These are phyloP conservation scores for Byssoonygena ceratinophila DNA, from an alignment of 2,329 filamentous ascomycete genomes.

Conservation along the genomic window DNA sequence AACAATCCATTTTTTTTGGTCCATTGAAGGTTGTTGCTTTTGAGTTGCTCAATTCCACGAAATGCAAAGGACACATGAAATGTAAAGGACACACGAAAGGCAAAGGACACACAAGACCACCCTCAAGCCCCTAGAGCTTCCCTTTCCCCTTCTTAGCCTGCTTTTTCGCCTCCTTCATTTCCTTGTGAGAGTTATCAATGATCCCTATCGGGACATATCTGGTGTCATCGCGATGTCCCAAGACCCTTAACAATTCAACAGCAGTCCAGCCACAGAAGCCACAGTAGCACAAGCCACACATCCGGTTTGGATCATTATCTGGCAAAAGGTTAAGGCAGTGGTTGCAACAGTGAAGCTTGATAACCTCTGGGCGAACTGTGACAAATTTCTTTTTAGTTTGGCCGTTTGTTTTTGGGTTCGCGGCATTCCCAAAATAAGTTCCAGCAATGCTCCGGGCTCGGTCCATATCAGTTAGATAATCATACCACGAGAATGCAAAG, in stretches of 20 bases:
- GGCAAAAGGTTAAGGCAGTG: neutral
- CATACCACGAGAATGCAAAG: neutral
- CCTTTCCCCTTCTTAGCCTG: neutral
- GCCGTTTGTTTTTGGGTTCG: neutral
- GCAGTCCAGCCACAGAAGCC: neutral
- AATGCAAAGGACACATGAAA: too few relatives aligned
- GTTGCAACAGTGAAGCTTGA: neutral
- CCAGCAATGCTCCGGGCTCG: neutral
- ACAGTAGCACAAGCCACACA: neutral
- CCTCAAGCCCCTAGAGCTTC: neutral
- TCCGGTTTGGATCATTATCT: neutral
- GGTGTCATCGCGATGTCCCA: neutral
- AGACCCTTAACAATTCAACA: neutral
- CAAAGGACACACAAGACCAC: too few relatives aligned
- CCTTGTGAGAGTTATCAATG: neutral
- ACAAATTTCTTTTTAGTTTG: neutral
- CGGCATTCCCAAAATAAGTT: neutral
- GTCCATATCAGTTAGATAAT: neutral
- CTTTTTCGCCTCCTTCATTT: neutral
- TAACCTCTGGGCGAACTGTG: neutral
- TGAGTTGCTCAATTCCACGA: too few relatives aligned
- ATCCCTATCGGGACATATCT: neutral
- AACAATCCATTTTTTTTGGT: too few relatives aligned
- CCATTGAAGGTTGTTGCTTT: neutral
- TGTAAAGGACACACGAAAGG: too few relatives aligned